These are phyloP conservation scores for Torulaspora gathmanii DNA, from an alignment of 805 yeast species.

Conservation along the genomic window DNA sequence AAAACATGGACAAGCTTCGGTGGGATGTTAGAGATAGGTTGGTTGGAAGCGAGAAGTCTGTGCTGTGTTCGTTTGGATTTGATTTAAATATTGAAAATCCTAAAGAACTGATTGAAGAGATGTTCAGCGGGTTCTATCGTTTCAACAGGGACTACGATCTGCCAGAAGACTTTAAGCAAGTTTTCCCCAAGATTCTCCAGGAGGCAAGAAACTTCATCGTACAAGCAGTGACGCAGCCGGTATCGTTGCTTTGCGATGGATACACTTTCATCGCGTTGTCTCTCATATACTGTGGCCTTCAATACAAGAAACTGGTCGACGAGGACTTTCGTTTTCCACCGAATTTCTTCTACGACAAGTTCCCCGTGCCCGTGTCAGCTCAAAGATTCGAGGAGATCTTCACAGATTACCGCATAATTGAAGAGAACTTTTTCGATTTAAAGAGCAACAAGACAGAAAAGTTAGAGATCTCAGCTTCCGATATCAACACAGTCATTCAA, in stretches of 20 bases:
- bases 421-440: constrained; percentile 34
- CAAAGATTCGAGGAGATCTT: constrained; percentile 25
- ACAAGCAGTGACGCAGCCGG: constrained; percentile 37
- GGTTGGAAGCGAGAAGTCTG: constrained; percentile 31
- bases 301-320: constrained; percentile 29
- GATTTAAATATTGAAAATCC: constrained; percentile 35
- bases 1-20: constrained; percentile 34
- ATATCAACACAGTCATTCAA: constrained; percentile 23
- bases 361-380: constrained; percentile 23
- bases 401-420: constrained; percentile 30
- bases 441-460: constrained; percentile 35
- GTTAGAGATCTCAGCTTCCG: constrained; percentile 24
- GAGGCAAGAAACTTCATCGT: constrained; percentile 35
- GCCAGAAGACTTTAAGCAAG: constrained; percentile 26
- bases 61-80: constrained; percentile 33
- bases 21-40: constrained; percentile 37
- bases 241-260: constrained; percentile 35
- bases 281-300: constrained; percentile 32
- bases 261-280: constrained; percentile 30
- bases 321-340: constrained; percentile 29
- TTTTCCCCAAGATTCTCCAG: constrained; percentile 33
- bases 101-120: constrained; percentile 34
- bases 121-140: constrained; percentile 34
- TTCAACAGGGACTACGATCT: constrained; percentile 30
- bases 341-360: constrained; percentile 31